phyloP scores from a whole-genome alignment of 495 filamentous ascomycete genomes.

The Penicillium coffeae region DNA sequence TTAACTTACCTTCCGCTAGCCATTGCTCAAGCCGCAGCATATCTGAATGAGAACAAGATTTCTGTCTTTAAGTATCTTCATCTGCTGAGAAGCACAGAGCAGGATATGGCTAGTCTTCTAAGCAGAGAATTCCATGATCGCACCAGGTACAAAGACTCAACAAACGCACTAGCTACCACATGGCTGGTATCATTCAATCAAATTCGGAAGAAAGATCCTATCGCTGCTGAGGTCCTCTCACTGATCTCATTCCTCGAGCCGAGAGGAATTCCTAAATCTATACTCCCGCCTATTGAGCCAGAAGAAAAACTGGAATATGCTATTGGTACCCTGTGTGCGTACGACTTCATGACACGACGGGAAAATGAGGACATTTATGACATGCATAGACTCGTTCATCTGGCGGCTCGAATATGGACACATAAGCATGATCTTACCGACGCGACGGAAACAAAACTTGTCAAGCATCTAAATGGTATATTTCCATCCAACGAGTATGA shows the following conservation, averaged over 20 bases:
- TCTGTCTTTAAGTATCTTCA: conserved; percentile 39
- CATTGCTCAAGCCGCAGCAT: conserved; percentile 41
- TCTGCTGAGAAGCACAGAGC: conserved; percentile 39
- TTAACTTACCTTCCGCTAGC: conserved; percentile 39
- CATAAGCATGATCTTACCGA: background rate
- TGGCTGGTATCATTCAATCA: conserved; percentile 53
- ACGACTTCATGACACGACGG: conserved; percentile 24
- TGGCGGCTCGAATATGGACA: conserved; percentile 34
- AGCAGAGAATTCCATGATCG: conserved; percentile 50
- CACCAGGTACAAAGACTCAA: conserved; percentile 33
- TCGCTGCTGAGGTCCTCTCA: conserved; percentile 35
- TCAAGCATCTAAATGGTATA: conserved; percentile 6
- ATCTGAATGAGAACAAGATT: conserved; percentile 39
- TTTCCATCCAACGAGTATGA: conserved; percentile 17
- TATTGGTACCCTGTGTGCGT: conserved; percentile 28
- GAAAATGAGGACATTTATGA: background rate
- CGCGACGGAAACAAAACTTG: conserved; percentile 6
- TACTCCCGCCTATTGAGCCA: conserved; percentile 8
- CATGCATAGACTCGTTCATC: conserved; percentile 24
- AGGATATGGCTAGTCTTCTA: conserved; percentile 37
- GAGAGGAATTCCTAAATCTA: conserved; percentile 14
- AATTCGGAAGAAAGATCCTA: conserved; percentile 26
- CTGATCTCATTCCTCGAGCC: conserved; percentile 43
- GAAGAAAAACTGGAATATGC: conserved; percentile 22
- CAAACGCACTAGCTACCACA: conserved; percentile 52